A percentile compares a stretch with the other conserved stretches of the same genome.
These are phyloP conservation scores for Termitomyces sp. DNA, from an alignment of 768 basidiomycete genomes.

Conservation along the genomic window DNA sequence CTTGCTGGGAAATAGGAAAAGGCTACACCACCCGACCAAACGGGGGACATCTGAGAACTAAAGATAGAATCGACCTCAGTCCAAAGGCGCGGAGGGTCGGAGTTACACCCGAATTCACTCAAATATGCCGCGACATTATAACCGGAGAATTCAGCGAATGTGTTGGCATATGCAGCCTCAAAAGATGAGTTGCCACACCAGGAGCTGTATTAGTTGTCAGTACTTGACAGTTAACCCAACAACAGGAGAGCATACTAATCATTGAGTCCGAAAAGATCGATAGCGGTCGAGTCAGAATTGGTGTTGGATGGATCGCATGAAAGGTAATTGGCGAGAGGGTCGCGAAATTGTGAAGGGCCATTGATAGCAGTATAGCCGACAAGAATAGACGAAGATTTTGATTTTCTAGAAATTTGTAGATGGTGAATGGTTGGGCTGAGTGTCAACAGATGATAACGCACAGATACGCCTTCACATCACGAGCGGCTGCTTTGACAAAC, in stretches of 20 bases:
- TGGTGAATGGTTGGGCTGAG: background rate
- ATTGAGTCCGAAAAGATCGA: constrained; percentile 88
- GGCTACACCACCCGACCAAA: constrained; percentile 88
- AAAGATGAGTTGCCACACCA: constrained; percentile 78
- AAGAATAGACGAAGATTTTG: constrained; percentile 60
- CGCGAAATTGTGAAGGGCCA: constrained; percentile 58
- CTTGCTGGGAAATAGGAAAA: constrained; percentile 86
- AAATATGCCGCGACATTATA: constrained; percentile 87
- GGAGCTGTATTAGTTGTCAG: constrained; percentile 43
- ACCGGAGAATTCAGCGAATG: constrained; percentile 51
- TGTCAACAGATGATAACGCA: constrained; percentile 31
- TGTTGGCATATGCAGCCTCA: constrained; percentile 51
- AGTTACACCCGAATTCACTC: constrained; percentile 82
- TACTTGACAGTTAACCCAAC: background rate
- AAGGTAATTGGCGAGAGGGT: constrained; percentile 72
- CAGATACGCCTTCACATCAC: constrained; percentile 86
- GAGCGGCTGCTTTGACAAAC: constrained; percentile 88
- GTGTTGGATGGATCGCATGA: constrained; percentile 61
- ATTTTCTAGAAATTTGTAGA: constrained; percentile 39
- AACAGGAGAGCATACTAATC: constrained; percentile 59
- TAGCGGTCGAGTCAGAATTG: constrained; percentile 56
- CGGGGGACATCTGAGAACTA: constrained; percentile 65
- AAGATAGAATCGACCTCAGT: constrained; percentile 75
- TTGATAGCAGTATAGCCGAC: constrained; percentile 89
- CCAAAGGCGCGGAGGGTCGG: constrained; percentile 64